Conservation (phyloP, 164 flowering plant genomes). For the Akebia trifoliata region DNA sequence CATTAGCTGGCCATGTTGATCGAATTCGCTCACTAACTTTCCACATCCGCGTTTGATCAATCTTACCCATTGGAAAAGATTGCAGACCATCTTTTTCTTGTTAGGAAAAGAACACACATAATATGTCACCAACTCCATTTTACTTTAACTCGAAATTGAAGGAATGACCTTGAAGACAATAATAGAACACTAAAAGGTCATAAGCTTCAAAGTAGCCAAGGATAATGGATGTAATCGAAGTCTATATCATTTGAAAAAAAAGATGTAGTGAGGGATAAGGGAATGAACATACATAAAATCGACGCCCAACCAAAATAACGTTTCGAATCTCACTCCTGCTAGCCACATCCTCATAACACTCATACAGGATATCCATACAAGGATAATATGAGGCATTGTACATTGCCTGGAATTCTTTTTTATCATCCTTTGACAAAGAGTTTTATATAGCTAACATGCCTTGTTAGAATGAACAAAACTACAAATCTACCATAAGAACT, state of each 20-base stretch:
- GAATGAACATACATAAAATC: conserved; percentile 65
- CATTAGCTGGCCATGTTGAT: conserved; percentile 64
- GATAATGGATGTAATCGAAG: neutral
- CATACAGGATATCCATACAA: conserved; percentile 92
- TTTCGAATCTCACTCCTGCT: conserved; percentile 88
- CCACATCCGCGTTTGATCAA: conserved; percentile 98
- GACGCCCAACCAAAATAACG: conserved; percentile 93
- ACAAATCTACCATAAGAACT: neutral
- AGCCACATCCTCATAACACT: conserved; percentile 95
- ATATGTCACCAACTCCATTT: too few relatives aligned
- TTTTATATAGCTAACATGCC: conserved; percentile 89
- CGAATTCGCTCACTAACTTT: conserved; percentile 86
- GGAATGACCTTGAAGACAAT: neutral
- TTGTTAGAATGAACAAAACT: conserved; percentile 30
- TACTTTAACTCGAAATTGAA: too few relatives aligned
- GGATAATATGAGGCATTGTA: conserved; percentile 95
- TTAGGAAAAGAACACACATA: too few relatives aligned
- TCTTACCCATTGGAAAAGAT: conserved; percentile 96
- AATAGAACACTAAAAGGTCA: neutral
- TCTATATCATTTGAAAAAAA: too few relatives aligned
- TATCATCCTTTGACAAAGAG: conserved; percentile 61
- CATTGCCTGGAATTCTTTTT: conserved; percentile 73
- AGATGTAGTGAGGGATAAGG: too few relatives aligned
- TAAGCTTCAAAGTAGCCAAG: neutral
- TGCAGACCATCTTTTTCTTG: conserved; percentile 96